Base-by-base conservation (phyloP, 768 basidiomycete species). In the Tylopilus vinaceipallidus region DNA sequence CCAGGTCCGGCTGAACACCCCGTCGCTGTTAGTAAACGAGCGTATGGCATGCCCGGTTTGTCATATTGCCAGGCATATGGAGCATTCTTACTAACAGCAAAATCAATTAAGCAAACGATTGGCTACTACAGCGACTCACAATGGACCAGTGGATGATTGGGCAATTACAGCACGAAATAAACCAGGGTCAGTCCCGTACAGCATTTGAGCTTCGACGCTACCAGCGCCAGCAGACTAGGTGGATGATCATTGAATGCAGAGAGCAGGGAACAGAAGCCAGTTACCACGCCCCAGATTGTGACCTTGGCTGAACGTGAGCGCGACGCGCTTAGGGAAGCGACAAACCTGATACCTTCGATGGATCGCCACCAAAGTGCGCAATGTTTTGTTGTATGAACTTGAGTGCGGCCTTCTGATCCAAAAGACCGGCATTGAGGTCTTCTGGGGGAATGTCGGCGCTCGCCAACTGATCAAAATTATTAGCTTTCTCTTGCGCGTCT, bases 311-410 rank as follows among this genome's bases (percentile, higher is more conserved):
- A 10, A 32, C 3, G 6, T 24, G 10, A 55, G 47, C 10, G 16
- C 7, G 35, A 22, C 22, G n/a, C 13, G 10, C 11, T 47, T 16
- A 26, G 6, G 1, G 16, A 10, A 30, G 12, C 4, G 46, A 17
- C 13, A 22, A 19, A 16, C 13, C 2, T 7, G 73, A 13, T 43
- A 59, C 81, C 67, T 82, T 84, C 12, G 65, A 54, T 13, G 78
- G 77, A 63, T 85, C 79, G 1, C 85, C 85, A 12, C 84, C 84
- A n/a, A 57, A 88, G 3, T 74, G 73, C 3, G 70, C 75, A 16
- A 87, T 80, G 56, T 88, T 84, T n/a, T 82, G 70, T 52, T 84
- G 77, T 1, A 88, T 67, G 63, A 85, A 88, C 14, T 68, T 55
- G 0, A 90, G 64, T 0, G 83, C 83, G 27, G 73, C 68, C 1